A percentile compares a stretch with the other conserved stretches of the same genome.
These are phyloP conservation scores for Ajuga chamaepitys DNA, from an alignment of 257 asterid species.

Conservation along the genomic window DNA sequence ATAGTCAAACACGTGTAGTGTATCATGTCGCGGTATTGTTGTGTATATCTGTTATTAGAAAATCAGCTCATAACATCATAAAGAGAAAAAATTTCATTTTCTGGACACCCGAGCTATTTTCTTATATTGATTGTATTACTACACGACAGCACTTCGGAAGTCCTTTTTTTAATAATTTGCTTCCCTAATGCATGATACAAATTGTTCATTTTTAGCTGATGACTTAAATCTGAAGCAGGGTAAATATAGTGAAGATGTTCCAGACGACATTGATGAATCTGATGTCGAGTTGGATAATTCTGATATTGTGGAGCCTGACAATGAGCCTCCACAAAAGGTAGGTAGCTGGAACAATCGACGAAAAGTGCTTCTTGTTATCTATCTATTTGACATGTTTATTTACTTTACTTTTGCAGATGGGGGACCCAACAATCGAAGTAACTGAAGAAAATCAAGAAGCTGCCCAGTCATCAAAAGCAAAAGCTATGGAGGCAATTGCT, in stretches of 20 bases:
- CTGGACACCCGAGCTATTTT: neutral
- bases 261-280: slow-evolving; percentile 56
- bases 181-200: neutral
- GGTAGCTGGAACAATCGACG: slow-evolving; percentile 4
- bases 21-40: neutral
- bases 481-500: slow-evolving; percentile 50
- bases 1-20: neutral
- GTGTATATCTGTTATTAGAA: neutral
- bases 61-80: neutral
- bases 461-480: slow-evolving; percentile 50
- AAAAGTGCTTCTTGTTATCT: neutral
- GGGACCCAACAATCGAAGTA: slow-evolving; percentile 54
- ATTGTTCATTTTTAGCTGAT: neutral
- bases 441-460: slow-evolving; percentile 56
- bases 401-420: slow-evolving; percentile 46
- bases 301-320: slow-evolving; percentile 57
- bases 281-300: slow-evolving; percentile 65
- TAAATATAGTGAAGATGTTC: slow-evolving; percentile 17
- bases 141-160: neutral
- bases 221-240: slow-evolving; percentile 28
- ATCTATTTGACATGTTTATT: neutral
- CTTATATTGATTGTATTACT: neutral
- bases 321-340: slow-evolving; percentile 67
- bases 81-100: neutral
- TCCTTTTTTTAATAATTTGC: neutral